Evolutionary conservation across 768 basidiomycete genomes (phyloP).

Genomic region (Leccinum imitatum): DNA sequence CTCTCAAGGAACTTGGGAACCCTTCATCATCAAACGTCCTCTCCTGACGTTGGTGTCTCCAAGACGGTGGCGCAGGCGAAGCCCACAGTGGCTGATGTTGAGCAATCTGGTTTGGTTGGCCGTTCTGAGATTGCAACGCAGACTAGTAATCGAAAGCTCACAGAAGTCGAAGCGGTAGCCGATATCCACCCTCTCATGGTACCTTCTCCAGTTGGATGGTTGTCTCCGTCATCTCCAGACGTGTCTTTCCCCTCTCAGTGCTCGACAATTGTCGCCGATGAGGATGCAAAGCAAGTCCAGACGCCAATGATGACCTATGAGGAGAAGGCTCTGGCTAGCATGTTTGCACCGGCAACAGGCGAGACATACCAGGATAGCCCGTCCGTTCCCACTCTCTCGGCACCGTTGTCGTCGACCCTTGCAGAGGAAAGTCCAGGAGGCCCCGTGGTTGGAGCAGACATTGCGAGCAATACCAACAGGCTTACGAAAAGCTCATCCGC

Average conservation of each 20-base stretch:
- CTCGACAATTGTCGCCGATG: neutral
- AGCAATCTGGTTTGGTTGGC: neutral
- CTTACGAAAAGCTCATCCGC: no score
- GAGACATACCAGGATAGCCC: no score
- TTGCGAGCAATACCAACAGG: no score
- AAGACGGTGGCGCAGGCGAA: neutral
- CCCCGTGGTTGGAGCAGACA: no score
- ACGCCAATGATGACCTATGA: neutral
- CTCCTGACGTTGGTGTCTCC: no score
- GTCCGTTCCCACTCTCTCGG: no score
- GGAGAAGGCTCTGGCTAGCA: neutral
- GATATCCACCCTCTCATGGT: neutral
- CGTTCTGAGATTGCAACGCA: neutral
- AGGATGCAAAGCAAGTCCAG: neutral
- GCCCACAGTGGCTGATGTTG: neutral
- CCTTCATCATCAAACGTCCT: no score
- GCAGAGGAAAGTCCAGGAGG: no score
- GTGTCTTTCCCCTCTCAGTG: conserved; percentile 8
- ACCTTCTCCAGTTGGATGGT: neutral
- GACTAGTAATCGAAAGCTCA: neutral
- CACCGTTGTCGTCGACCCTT: no score
- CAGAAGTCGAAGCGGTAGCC: neutral
- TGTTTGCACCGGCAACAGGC: no score
- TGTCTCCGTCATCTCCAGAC: neutral
- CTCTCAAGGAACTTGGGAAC: no score